Evolutionary conservation across 2,329 filamentous ascomycete species (phyloP).

Genomic region (Scytalidium sp.): DNA sequence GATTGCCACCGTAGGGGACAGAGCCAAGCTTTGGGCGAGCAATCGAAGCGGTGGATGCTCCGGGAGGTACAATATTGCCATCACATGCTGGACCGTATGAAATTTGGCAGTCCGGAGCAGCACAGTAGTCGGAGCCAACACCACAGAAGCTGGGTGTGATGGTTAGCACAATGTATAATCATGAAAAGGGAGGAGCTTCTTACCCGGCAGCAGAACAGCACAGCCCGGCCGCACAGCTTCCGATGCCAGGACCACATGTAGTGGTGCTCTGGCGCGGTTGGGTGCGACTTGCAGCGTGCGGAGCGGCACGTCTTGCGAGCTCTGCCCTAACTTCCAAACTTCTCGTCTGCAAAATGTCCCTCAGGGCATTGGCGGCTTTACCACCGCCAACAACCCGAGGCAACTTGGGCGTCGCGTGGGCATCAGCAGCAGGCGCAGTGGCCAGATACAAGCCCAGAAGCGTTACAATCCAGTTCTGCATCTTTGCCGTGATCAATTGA

Average conservation of each 20-base stretch:
- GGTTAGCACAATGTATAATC: background rate
- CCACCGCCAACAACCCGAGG: too few species aligned
- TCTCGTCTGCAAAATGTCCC: too few species aligned
- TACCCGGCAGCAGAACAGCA: slow-evolving; percentile 26
- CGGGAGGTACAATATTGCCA: slow-evolving; percentile 51
- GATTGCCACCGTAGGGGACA: slow-evolving; percentile 53
- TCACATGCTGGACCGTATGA: slow-evolving; percentile 60
- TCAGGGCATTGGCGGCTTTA: too few species aligned
- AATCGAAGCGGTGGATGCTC: slow-evolving; percentile 51
- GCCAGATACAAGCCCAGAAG: too few species aligned
- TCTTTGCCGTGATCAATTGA: too few species aligned
- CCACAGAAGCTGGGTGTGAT: slow-evolving; percentile 25
- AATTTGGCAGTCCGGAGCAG: slow-evolving; percentile 59
- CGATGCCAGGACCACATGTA: slow-evolving; percentile 24
- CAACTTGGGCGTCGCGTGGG: too few species aligned
- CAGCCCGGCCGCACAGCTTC: slow-evolving; percentile 16
- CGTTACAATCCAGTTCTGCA: too few species aligned
- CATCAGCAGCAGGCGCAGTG: too few species aligned
- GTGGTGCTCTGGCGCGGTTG: too few species aligned
- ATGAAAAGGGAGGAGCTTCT: background rate
- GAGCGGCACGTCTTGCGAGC: too few species aligned
- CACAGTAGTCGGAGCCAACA: slow-evolving; percentile 47
- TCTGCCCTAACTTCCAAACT: too few species aligned
- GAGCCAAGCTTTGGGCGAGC: slow-evolving; percentile 47
- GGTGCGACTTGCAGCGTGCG: too few species aligned